Evolutionary conservation across 1,284 basidiomycete species (phyloP).

Genomic region (Marasmius oreades): DNA sequence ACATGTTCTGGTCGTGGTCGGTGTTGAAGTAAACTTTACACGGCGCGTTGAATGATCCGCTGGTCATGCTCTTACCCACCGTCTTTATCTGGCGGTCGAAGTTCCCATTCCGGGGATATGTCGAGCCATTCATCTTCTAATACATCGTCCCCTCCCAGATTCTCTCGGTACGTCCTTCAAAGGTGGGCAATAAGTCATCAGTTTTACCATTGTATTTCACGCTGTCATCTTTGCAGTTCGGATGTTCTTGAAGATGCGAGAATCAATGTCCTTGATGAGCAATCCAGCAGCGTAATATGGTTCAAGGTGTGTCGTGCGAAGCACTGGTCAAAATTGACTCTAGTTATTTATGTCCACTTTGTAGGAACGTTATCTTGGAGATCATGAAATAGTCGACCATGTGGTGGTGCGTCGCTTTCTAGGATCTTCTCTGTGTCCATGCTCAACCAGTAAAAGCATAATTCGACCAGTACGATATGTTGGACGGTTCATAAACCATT

Average conservation of each 20-base stretch:
- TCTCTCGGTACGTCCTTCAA: slow-evolving; percentile 26
- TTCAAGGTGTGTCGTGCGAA: slow-evolving; percentile 68
- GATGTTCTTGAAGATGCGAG: slow-evolving; percentile 73
- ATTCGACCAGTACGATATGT: slow-evolving; percentile 54
- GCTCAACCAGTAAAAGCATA: slow-evolving; percentile 29
- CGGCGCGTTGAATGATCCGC: neutral
- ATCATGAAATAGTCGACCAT: slow-evolving; percentile 72
- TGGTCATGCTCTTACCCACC: neutral
- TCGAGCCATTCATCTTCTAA: neutral
- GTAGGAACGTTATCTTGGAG: slow-evolving; percentile 69
- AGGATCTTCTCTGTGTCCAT: neutral
- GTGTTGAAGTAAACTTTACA: neutral
- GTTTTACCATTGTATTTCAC: neutral
- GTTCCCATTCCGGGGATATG: neutral
- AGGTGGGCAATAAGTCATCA: slow-evolving; percentile 23
- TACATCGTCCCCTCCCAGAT: neutral
- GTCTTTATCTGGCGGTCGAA: neutral
- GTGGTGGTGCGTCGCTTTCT: slow-evolving; percentile 49
- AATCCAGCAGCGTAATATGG: slow-evolving; percentile 60
- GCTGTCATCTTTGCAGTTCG: slow-evolving; percentile 39
- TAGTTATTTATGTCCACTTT: slow-evolving; percentile 10
- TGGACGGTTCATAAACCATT: slow-evolving; percentile 76
- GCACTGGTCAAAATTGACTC: too few species aligned
- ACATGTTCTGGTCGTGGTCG: neutral
- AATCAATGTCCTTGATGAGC: slow-evolving; percentile 60